phyloP scores from a whole-genome alignment of 306 rosid species.

The Vigna mungo region DNA sequence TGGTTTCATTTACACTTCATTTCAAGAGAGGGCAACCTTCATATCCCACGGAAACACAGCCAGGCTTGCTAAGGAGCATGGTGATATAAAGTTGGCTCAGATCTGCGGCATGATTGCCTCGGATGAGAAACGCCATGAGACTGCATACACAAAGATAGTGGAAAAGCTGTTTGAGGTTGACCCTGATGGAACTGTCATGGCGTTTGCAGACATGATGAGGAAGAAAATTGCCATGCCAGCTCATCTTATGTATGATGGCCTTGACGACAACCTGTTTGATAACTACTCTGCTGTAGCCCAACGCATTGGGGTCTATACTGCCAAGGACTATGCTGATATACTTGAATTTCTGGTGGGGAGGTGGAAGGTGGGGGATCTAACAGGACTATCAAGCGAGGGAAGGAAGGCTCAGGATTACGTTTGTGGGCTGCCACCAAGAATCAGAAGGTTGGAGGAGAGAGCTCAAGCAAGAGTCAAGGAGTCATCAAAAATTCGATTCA shows the following conservation, averaged over 20 bases:
- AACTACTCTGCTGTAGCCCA: constrained; percentile 85
- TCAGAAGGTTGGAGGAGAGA: constrained; percentile 86
- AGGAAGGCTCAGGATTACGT: constrained; percentile 86
- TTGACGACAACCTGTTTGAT: constrained; percentile 72
- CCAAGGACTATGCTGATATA: constrained; percentile 90
- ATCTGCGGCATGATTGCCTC: constrained; percentile 88
- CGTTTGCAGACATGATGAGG: constrained; percentile 97
- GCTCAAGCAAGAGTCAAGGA: constrained; percentile 73
- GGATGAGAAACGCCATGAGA: constrained; percentile 93
- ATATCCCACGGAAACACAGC: constrained; percentile 98
- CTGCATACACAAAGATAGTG: constrained; percentile 88
- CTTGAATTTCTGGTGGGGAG: constrained; percentile 85
- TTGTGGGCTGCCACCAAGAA: constrained; percentile 80
- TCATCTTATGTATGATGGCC: constrained; percentile 90
- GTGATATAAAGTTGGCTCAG: constrained; percentile 87
- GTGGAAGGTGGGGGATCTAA: constrained; percentile 78
- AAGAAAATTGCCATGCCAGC: constrained; percentile 94
- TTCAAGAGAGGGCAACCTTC: constrained; percentile 94
- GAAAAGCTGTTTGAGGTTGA: constrained; percentile 90
- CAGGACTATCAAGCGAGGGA: constrained; percentile 79
- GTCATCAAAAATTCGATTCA: constrained; percentile 55
- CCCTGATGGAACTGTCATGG: constrained; percentile 75
- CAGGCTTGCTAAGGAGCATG: constrained; percentile 82
- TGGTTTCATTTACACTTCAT: constrained; percentile 89
- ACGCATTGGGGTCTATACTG: constrained; percentile 86